Base-by-base conservation (phyloP, 306 rosid genomes). In the Castanopsis chinensis region DNA sequence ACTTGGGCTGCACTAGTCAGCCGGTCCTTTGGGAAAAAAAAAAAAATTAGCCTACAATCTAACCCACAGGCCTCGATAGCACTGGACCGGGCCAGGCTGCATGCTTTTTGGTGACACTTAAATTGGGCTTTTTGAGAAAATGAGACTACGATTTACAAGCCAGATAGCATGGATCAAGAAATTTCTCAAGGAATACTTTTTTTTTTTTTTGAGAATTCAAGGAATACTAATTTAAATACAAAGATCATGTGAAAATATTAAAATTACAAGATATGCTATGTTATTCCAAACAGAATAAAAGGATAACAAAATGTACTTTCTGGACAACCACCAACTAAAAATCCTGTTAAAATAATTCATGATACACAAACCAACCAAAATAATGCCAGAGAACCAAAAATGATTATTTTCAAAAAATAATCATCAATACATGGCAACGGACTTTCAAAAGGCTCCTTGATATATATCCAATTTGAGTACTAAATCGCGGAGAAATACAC, bases 321-420 rank as follows among this genome's bases (percentile, higher is more conserved):
- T 64, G 35, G 84, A 80, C 81, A 84, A 83, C 79, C 76, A 84
- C 74, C 77, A 76, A 67, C 89, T 80, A 82, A 82, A 75, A 82
- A 81, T 64, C 79, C 64, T 70, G 87, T 57, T 52, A 76, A 74
- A 85, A 49, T 72, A 75, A 83, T 57, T 68, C 20, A 54, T n/a
- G 64, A 75, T 78, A 77, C 81, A 69, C 80, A 78, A 76, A 84
- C 73, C 52, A 81, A 83, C 45, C 53, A 49, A 59, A 82, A 76
- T 74, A 83, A 69, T 77, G 86, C 80, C 81, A 67, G 37, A 60
- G 60, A 77, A 74, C 84, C 84, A 75, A 21, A 43, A 12, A 70
- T 71, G 65, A 23, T 41, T 64, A 78, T 76, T 63, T 75, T 51
- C 73, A 35, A 25, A 25, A 25, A 25, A 12, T 8, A 53, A 27